phyloP scores from a whole-genome alignment of 352 stramenopile species.

The Phytophthora fragariae region DNA sequence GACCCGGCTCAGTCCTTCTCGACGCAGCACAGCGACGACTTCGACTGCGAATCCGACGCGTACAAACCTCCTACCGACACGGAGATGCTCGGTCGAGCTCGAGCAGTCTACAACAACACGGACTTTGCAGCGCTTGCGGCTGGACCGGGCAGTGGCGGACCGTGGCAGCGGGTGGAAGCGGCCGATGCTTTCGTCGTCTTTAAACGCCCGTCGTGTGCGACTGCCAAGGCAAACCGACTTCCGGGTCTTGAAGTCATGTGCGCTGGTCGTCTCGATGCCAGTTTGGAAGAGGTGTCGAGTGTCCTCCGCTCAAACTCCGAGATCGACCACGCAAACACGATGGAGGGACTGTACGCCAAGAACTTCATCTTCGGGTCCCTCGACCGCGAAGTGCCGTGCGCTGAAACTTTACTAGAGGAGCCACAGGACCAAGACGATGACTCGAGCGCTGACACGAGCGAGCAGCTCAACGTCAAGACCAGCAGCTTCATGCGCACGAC shows the following conservation, averaged over 20 bases:
- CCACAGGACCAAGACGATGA: conserved; percentile 11
- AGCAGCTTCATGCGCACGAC: conserved; percentile 36
- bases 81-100: conserved; percentile 23
- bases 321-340: conserved; percentile 25
- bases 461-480: conserved; percentile 38
- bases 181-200: conserved; percentile 21
- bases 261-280: conserved; percentile 23
- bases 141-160: conserved; percentile 17
- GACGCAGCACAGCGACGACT: conserved; percentile 5
- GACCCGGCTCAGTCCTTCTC: conserved; percentile 3
- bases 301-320: conserved; percentile 22
- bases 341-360: conserved; percentile 40
- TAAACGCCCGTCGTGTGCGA: conserved; percentile 3
- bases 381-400: conserved; percentile 25
- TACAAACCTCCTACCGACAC: conserved; percentile 20
- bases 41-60: conserved; percentile 1
- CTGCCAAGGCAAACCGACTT: background rate
- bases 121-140: conserved; percentile 21
- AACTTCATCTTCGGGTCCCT: conserved; percentile 39
- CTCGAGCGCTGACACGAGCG: background rate
- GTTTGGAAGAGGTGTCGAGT: conserved; percentile 32
- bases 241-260: conserved; percentile 34
- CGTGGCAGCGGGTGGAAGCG: conserved; percentile 22
- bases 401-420: background rate
- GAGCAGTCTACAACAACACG: conserved; percentile 11